A percentile compares a stretch with the other conserved stretches of the same genome.
Evolutionary conservation across 805 yeast species (phyloP).

Genomic region (Lachancea waltii): DNA sequence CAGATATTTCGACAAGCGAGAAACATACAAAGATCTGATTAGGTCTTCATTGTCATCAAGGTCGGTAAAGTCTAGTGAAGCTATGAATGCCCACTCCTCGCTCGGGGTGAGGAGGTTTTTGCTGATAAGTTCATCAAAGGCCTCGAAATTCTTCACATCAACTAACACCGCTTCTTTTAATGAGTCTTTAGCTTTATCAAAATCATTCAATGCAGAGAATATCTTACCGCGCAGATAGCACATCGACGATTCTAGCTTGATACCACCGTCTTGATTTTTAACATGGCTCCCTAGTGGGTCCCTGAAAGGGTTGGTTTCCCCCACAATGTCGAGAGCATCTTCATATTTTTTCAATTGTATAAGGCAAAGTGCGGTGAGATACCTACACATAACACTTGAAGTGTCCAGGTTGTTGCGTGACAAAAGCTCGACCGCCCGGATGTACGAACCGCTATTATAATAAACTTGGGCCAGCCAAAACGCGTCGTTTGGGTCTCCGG

Average conservation of each 20-base stretch:
- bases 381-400: slow-evolving; percentile 67
- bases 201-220: slow-evolving; percentile 74
- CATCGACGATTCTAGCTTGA: slow-evolving; percentile 80
- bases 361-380: slow-evolving; percentile 69
- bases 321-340: slow-evolving; percentile 80
- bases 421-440: slow-evolving; percentile 70
- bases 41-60: slow-evolving; percentile 77
- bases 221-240: slow-evolving; percentile 80
- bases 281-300: slow-evolving; percentile 31
- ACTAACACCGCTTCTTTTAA: slow-evolving; percentile 79
- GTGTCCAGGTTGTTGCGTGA: slow-evolving; percentile 47
- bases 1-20: slow-evolving; percentile 66
- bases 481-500: slow-evolving; percentile 87
- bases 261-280: slow-evolving; percentile 68
- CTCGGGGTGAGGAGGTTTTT: slow-evolving; percentile 71
- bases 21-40: slow-evolving; percentile 67
- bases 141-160: slow-evolving; percentile 90
- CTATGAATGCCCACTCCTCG: slow-evolving; percentile 81
- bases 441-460: slow-evolving; percentile 66
- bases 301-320: slow-evolving; percentile 71
- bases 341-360: slow-evolving; percentile 73
- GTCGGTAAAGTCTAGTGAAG: slow-evolving; percentile 48
- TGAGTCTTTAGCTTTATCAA: slow-evolving; percentile 79
- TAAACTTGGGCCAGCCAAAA: slow-evolving; percentile 94
- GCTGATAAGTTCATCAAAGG: slow-evolving; percentile 69